Percentiles rank a stretch among this genome's conserved stretches.
Evolutionary conservation across 1,139 yeast species (phyloP).

Genomic region (Pichia sp.): DNA sequence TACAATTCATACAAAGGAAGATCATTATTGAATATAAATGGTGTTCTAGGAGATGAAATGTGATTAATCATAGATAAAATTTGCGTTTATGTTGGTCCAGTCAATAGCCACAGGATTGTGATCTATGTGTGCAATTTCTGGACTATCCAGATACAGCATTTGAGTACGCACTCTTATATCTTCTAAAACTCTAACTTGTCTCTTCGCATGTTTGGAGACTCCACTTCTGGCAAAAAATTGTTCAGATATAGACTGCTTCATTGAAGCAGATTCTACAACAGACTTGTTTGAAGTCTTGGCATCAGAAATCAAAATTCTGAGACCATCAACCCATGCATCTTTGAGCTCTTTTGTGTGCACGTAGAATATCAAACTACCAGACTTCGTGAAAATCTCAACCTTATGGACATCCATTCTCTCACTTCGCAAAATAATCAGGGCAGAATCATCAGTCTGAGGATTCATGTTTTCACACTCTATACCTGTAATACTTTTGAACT

Average conservation of each 20-base stretch:
- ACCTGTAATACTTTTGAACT: slow-evolving; percentile 32
- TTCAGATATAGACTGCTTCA: slow-evolving; percentile 11
- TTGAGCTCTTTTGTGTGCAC: slow-evolving; percentile 68
- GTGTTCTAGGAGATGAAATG: slow-evolving; percentile 4
- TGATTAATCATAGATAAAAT: slow-evolving; percentile 5
- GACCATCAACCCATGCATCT: slow-evolving; percentile 74
- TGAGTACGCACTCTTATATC: slow-evolving; percentile 62
- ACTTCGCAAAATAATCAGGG: slow-evolving; percentile 22
- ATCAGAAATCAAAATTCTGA: slow-evolving; percentile 44
- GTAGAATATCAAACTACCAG: slow-evolving; percentile 45
- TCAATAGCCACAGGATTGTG: not conserved
- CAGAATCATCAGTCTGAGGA: slow-evolving; percentile 13
- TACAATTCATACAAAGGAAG: slow-evolving; percentile 56
- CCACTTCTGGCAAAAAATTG: slow-evolving; percentile 10
- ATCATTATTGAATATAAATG: slow-evolving; percentile 62
- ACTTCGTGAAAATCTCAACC: slow-evolving; percentile 27
- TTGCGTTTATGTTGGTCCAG: slow-evolving; percentile 1
- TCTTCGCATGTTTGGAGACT: slow-evolving; percentile 47
- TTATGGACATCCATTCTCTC: slow-evolving; percentile 24
- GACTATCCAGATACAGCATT: slow-evolving; percentile 46
- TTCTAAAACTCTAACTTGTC: slow-evolving; percentile 49
- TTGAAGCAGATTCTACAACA: slow-evolving; percentile 1
- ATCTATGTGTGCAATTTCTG: slow-evolving; percentile 14
- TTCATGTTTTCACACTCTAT: slow-evolving; percentile 34
- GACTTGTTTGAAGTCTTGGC: slow-evolving; percentile 15